Evolutionary conservation across 2,329 filamentous ascomycete genomes (phyloP), one percentile per base, ranked within the genome.

Genomic region (Penicillium italicum): DNA sequence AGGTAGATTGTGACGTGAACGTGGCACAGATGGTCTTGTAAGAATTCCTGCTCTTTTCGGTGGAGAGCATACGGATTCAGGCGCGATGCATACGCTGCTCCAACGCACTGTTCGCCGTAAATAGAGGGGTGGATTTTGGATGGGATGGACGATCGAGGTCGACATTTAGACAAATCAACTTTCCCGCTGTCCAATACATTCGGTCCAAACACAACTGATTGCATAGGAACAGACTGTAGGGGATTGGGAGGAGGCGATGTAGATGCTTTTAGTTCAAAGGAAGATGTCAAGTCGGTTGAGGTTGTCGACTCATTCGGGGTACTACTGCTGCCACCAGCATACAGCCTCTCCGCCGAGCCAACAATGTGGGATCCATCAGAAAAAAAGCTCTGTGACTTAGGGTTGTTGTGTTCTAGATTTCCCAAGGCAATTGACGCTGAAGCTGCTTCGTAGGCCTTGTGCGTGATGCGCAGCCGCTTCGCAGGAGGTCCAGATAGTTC

Each of bases 1-100:
- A 99, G 79, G 74, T 99, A 99, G 12, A 91, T 90, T 3, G 93
- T 97, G 62, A 97, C 91, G 74, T 99, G 94, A 31, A 87, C 82
- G 66, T 90, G 87, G 68, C 88, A 96, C 64, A 99, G 85, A 66
- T 95, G 87, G 59, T 89, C 82, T 59, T 90, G 85, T 38, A 99
- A 77, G 57, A 96, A 80, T 56, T 82, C 78, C 69, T 97, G 92
- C 73, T 99, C 94, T 59, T 90, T 87, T 26, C 84, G 82, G 72
- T 97, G 91, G 37, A 99, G 77, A 11, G 89, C 86, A 73, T 94
- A 97, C 0, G 94, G 93, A 62, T 93, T 93, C 1, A 99, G 80
- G 55, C 94, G 83, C 38, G 91, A 97, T 9, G 90, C 88, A 72
- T 96, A 90, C 51, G 93, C 94, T 12, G 93, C 93, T 50, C 87